A percentile compares a stretch with the other conserved stretches of the same genome.
Evolutionary conservation across 305 asterid species (phyloP).

Genomic region (Solanum hybrid): DNA sequence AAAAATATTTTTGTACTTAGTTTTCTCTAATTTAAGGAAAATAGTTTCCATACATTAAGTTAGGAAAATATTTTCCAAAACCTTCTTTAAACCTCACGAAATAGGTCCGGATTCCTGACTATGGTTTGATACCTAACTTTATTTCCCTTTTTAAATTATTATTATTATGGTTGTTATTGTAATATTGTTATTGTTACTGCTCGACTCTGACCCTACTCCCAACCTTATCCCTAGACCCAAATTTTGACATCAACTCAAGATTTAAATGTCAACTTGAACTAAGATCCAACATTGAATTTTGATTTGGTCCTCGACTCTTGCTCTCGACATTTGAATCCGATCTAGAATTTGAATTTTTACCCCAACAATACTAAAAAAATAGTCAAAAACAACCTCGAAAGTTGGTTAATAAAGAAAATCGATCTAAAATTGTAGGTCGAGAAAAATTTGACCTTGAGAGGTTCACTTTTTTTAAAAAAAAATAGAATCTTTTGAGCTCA

Average conservation of each 20-base stretch:
- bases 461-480: background rate
- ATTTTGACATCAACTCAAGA: background rate
- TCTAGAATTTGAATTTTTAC: background rate
- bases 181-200: background rate
- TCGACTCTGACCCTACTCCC: background rate
- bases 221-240: background rate
- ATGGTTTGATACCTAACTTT: background rate
- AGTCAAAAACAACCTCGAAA: background rate
- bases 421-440: background rate
- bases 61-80: background rate
- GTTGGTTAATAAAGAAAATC: background rate
- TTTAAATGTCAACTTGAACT: background rate
- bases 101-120: background rate
- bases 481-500: background rate
- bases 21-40: background rate
- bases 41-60: background rate
- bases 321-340: background rate
- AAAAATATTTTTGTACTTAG: background rate
- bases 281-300: background rate
- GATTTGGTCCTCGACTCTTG: background rate
- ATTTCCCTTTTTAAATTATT: background rate
- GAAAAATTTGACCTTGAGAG: background rate
- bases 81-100: background rate
- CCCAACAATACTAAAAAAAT: background rate
- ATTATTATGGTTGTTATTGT: background rate